Evolutionary conservation across 371 early-diverging fungal genomes (phyloP), one percentile per base, ranked within the genome.

Genomic region (Amoeboaphelidium protococcarum): DNA sequence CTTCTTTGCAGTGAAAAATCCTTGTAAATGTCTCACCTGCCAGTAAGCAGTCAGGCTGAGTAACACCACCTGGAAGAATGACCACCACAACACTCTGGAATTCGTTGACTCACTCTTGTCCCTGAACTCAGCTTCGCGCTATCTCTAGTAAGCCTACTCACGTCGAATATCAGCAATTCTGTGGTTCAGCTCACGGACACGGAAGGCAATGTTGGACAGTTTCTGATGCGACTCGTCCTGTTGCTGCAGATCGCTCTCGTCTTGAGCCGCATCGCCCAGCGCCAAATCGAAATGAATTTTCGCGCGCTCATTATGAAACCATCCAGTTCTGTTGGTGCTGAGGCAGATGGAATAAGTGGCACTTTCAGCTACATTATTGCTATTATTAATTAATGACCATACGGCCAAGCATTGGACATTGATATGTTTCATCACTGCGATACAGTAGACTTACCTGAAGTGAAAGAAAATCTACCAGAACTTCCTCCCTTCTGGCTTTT

Each of bases 1-100:
- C 63, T 91, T 90, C 66, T 90, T 87, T 52, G 87, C 72, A 40
- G 78, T 76, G 54, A 92, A 90, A 73, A 92, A 92, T 52, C 71
- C 61, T 54, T 78, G 76, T 52, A 88, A 73, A 54, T 86, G 82
- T 20, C 76, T 73, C 63, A 88, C 72, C 61, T 94, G 94, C 88
- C 89, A 88, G 47, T 73, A 64, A 56, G 85, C 82, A 22, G 82
- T 79, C 22, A 73, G 31, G 53, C 59, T 53, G 23, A 90, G 67
- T 40, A 88, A 69, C 43, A 68, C 50, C 42, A 90, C 53, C 56
- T 91, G 89, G 23, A 78, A 61, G 44, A 94, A 52, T 10, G 85
- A 80, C 87, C 88, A 94, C 61, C 69, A 74, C 1, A 86, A 73
- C 13, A 84, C 78, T 40, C 80, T 77, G 16, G 74, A 63, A 65